Conservation (phyloP, 176 grass and related monocot genomes). For the Urochloa ruziziensis region DNA sequence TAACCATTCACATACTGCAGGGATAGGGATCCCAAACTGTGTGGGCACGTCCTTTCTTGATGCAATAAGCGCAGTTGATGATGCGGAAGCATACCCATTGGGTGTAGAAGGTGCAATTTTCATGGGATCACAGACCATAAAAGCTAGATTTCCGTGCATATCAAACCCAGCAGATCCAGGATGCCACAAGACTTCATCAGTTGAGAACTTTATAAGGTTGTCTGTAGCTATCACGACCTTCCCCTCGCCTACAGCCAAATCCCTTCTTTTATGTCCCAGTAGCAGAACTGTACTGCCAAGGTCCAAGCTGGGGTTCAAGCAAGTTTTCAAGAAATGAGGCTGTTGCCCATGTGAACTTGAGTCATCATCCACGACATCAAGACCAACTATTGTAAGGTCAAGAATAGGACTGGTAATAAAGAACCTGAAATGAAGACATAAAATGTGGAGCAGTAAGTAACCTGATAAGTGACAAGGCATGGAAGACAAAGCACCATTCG, state of each 20-base stretch:
- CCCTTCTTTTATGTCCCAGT: slow-evolving; percentile 59
- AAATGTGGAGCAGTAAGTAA: background rate
- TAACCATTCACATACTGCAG: slow-evolving; percentile 83
- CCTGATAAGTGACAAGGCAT: slow-evolving; percentile 19
- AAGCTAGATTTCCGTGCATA: slow-evolving; percentile 84
- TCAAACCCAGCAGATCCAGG: slow-evolving; percentile 96
- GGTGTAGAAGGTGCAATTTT: slow-evolving; percentile 85
- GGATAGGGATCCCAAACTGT: slow-evolving; percentile 86
- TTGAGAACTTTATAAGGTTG: slow-evolving; percentile 92
- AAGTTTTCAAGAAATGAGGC: slow-evolving; percentile 77
- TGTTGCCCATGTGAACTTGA: slow-evolving; percentile 54
- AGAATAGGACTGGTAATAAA: slow-evolving; percentile 92
- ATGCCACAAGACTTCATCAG: slow-evolving; percentile 64
- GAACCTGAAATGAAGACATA: slow-evolving; percentile 62
- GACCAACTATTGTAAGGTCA: slow-evolving; percentile 85
- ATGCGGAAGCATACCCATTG: slow-evolving; percentile 61
- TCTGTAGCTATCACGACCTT: slow-evolving; percentile 90
- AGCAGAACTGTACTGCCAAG: slow-evolving; percentile 78
- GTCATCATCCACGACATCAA: slow-evolving; percentile 55
- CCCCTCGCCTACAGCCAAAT: slow-evolving; percentile 74
- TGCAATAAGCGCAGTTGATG: slow-evolving; percentile 47
- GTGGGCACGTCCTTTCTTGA: slow-evolving; percentile 63
- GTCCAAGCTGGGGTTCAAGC: slow-evolving; percentile 76
- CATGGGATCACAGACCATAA: slow-evolving; percentile 95
- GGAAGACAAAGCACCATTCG: slow-evolving; percentile 13